These are phyloP conservation scores for Zygotorulaspora chibaensis DNA, from an alignment of 805 yeast genomes.

Conservation along the genomic window DNA sequence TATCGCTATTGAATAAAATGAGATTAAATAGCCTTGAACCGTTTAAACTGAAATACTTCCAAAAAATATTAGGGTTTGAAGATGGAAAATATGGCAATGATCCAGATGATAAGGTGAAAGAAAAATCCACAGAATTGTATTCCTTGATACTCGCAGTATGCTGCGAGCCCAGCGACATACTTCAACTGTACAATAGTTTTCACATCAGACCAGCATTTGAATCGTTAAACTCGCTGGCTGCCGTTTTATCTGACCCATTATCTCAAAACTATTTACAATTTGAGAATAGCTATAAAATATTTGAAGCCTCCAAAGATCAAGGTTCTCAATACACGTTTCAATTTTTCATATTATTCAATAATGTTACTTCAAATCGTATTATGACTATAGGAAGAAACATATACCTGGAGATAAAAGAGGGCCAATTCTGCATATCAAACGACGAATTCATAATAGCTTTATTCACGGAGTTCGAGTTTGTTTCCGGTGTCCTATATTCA, in stretches of 20 bases:
- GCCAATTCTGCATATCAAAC: slow-evolving; percentile 27
- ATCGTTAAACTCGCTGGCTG: slow-evolving; percentile 17
- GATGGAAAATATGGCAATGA: background rate
- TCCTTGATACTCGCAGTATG: slow-evolving; percentile 17
- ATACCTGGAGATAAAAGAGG: slow-evolving; percentile 30
- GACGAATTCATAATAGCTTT: slow-evolving; percentile 29
- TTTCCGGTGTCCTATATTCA: slow-evolving; percentile 18
- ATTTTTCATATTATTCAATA: slow-evolving; percentile 30
- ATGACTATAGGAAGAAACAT: slow-evolving; percentile 24
- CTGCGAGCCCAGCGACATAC: slow-evolving; percentile 20
- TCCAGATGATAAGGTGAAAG: background rate
- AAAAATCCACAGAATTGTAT: slow-evolving; percentile 17
- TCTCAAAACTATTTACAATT: slow-evolving; percentile 30
- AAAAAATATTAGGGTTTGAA: background rate
- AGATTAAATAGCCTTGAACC: slow-evolving; percentile 12
- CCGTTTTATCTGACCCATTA: slow-evolving; percentile 17
- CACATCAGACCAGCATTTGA: slow-evolving; percentile 2
- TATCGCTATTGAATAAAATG: slow-evolving; percentile 26
- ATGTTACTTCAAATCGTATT: slow-evolving; percentile 28
- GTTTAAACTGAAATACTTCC: slow-evolving; percentile 9
- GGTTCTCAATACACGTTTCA: slow-evolving; percentile 24
- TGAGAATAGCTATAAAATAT: slow-evolving; percentile 26
- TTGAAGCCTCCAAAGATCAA: slow-evolving; percentile 4
- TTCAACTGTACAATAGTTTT: slow-evolving; percentile 16
- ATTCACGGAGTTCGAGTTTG: slow-evolving; percentile 29